Percentiles rank a stretch among this genome's conserved stretches.
These are phyloP conservation scores for Fagopyrum tataricum DNA, from an alignment of 148 eudicot genomes.

Conservation along the genomic window DNA sequence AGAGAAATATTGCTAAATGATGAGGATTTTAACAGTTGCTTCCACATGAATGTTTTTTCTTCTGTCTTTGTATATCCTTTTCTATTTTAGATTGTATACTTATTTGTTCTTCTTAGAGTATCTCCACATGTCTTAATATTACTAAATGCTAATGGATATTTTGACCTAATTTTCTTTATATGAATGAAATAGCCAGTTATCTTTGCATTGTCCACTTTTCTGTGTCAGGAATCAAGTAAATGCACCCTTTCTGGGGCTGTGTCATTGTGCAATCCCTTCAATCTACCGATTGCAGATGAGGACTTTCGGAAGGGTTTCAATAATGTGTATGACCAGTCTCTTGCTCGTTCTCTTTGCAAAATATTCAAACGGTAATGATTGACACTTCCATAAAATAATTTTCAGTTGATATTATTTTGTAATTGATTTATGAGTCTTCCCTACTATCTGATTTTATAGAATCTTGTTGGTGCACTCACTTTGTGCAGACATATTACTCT, in stretches of 20 bases:
- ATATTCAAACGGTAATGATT: conserved; percentile 56
- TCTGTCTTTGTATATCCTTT: too few species aligned
- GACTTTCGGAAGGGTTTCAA: conserved; percentile 90
- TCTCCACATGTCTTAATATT: too few species aligned
- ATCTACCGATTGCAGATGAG: conserved; percentile 85
- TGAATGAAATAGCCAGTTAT: too few species aligned
- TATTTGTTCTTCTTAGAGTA: too few species aligned
- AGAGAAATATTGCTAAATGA: too few species aligned
- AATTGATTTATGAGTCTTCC: background rate
- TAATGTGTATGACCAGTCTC: conserved; percentile 74
- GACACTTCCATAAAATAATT: conserved; percentile 8
- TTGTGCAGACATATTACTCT: conserved; percentile 64
- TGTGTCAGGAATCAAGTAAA: conserved; percentile 53
- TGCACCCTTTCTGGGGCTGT: conserved; percentile 87
- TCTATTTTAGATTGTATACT: too few species aligned
- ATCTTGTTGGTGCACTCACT: background rate
- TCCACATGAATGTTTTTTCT: too few species aligned
- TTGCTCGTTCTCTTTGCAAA: conserved; percentile 65
- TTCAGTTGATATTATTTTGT: background rate
- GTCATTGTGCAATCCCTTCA: conserved; percentile 94
- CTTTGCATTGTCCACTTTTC: background rate
- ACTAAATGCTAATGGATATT: too few species aligned
- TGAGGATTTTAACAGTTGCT: too few species aligned
- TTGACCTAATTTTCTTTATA: too few species aligned
- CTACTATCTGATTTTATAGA: conserved; percentile 4